These are phyloP conservation scores for Alternaria gansuensis DNA, from an alignment of 2,329 filamentous ascomycete genomes.

Conservation along the genomic window DNA sequence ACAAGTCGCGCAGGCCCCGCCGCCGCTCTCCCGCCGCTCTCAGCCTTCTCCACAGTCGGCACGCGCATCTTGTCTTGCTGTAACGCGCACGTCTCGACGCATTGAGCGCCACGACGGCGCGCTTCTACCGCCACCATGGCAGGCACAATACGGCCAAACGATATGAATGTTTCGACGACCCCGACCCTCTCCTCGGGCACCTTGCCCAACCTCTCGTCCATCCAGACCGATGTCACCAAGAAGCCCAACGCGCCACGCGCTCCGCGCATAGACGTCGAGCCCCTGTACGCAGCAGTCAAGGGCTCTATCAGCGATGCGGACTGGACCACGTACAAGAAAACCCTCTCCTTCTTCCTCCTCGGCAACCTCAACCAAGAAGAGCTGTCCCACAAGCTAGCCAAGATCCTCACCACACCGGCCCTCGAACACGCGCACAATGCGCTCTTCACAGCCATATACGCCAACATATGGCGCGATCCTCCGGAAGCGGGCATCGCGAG, in stretches of 20 bases:
- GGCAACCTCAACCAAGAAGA: slow-evolving; percentile 70
- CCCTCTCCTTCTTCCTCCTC: slow-evolving; percentile 65
- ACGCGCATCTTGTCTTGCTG: slow-evolving; percentile 18
- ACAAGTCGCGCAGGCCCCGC: slow-evolving; percentile 14
- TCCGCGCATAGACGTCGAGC: slow-evolving; percentile 69
- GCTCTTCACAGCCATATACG: slow-evolving; percentile 66
- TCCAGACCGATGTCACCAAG: slow-evolving; percentile 56
- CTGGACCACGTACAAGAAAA: slow-evolving; percentile 69
- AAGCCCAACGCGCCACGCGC: slow-evolving; percentile 61
- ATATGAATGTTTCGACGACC: slow-evolving; percentile 47
- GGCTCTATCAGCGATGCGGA: slow-evolving; percentile 64
- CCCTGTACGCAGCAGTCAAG: slow-evolving; percentile 69
- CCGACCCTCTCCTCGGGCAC: slow-evolving; percentile 47
- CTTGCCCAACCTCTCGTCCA: slow-evolving; percentile 40
- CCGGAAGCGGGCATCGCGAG: slow-evolving; percentile 69
- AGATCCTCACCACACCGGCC: slow-evolving; percentile 63
- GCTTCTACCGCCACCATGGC: slow-evolving; percentile 44
- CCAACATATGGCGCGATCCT: slow-evolving; percentile 67
- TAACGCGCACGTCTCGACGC: slow-evolving; percentile 20
- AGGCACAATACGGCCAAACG: slow-evolving; percentile 51
- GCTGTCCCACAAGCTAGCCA: slow-evolving; percentile 64
- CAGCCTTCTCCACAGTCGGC: slow-evolving; percentile 17
- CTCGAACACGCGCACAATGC: slow-evolving; percentile 69
- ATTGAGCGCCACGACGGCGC: slow-evolving; percentile 24
- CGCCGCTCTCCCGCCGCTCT: slow-evolving; percentile 12